Base-by-base conservation (phyloP, 148 eudicot species). In the Chenopodium suecicum region DNA sequence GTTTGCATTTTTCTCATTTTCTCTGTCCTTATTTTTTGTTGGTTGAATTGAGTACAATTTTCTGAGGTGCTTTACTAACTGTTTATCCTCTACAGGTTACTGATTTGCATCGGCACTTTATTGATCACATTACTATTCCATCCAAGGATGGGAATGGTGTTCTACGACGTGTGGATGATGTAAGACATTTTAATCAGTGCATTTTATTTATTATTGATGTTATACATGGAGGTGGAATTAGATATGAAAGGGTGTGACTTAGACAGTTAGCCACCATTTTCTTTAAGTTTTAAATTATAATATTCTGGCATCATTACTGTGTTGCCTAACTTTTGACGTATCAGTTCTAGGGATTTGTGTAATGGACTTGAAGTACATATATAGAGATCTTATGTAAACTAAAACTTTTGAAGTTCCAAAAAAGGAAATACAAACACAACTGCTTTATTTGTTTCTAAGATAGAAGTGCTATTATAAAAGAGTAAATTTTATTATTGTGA, bases 41-140 rank as follows among this genome's bases (percentile, higher is more conserved):
- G 22, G 50, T 66, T 46, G 52, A 47, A 12, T 52, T 60, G 46
- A 76, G 31, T 29, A 17, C 50, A 23, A 22, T 46, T n/a, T 19
- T 56, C 17, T 70, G 48, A 10, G 20, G 22, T 81, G 46, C 58
- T 83, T 60, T 23, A 60, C 73, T 46, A 62, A 68, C 29, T 79
- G 6, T 47, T 25, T 23, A 2, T 80, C 23, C 76, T 79, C 34
- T 81, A 34, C 91, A 94, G 98, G 94, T 94, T 73, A 89, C 94
- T 25, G 99, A 96, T 82, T 88, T 96, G 78, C 98, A 96, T 77
- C 92, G 98, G 22, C 99, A 96, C 88, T 88, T 90, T 50, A 96
- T 96, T 85, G 98, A 96, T 87, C 94, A 96, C 83, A 90, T 96
- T 67, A 91, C 91, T 79, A 94, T 96, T 83, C 93, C 94, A 68